phyloP scores from a whole-genome alignment of 768 basidiomycete species.

The Coprinellus micaceus region DNA sequence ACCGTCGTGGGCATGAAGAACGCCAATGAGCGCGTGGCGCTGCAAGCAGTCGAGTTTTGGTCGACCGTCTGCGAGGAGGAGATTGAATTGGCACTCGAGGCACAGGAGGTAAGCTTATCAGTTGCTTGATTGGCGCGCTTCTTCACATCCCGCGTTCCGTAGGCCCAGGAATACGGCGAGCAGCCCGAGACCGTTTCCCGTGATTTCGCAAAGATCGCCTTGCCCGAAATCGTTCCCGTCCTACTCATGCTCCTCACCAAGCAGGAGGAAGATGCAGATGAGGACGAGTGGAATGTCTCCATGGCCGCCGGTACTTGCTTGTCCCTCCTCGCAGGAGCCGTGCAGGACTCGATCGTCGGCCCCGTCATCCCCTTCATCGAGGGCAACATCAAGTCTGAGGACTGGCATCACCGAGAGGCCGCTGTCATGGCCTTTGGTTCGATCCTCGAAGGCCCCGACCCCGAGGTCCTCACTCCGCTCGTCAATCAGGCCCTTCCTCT shows the following conservation, averaged over 20 bases:
- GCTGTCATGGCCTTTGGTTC: slow-evolving; percentile 98
- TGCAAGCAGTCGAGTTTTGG: slow-evolving; percentile 99
- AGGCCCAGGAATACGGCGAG: slow-evolving; percentile 91
- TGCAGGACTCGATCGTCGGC: slow-evolving; percentile 86
- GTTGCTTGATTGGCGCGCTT: slow-evolving; percentile 10
- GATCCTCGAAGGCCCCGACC: slow-evolving; percentile 95
- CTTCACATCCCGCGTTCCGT: not conserved
- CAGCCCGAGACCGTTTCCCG: slow-evolving; percentile 80
- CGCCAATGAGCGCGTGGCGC: slow-evolving; percentile 81
- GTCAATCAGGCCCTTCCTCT: slow-evolving; percentile 92
- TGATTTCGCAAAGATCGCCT: slow-evolving; percentile 90
- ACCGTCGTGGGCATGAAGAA: slow-evolving; percentile 99
- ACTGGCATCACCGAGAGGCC: slow-evolving; percentile 96
- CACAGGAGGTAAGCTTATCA: slow-evolving; percentile 63
- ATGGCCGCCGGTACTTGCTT: slow-evolving; percentile 97
- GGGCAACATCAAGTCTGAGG: slow-evolving; percentile 83
- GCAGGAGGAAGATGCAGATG: slow-evolving; percentile 96
- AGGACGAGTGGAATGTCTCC: slow-evolving; percentile 97
- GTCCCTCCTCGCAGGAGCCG: slow-evolving; percentile 82
- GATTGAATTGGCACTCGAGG: slow-evolving; percentile 86
- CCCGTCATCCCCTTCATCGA: slow-evolving; percentile 98
- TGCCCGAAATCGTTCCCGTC: slow-evolving; percentile 93
- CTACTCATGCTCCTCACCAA: slow-evolving; percentile 82
- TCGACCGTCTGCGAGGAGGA: slow-evolving; percentile 98
- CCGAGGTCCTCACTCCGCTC: slow-evolving; percentile 79